Evolutionary conservation across 305 asterid species (phyloP), one percentile per base, ranked within the genome.

Genomic region (Euphrasia arctica): DNA sequence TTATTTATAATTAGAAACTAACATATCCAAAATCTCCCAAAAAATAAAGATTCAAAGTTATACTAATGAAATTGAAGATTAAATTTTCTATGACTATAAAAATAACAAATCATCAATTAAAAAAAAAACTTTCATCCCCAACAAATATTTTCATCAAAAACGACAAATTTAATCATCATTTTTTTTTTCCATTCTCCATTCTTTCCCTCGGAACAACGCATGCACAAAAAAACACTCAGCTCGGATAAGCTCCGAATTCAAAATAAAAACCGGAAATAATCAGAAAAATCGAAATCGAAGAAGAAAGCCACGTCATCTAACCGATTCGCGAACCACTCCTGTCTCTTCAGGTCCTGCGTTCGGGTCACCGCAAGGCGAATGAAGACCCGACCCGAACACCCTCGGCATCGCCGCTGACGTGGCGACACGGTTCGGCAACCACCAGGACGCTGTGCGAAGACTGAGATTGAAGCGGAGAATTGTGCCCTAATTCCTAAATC

Each of bases 401-500:
- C 39, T 62, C 14, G 4, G 9, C 25, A 66, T 59, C 4, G 52
- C 72, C 1, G 72, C 68, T 0, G 52, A 71, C 15, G 8, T 8
- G 9, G 70, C 75, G 5, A 65, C 61, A 11, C 18, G 66, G 14
- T 72, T 60, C n/a, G 67, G 72, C 54, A 43, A 61, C 36, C 60
- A 72, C 28, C 28, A 6, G n/a, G 15, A 51, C 31, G 63, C 14
- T 18, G 25, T 15, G 41, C 15, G 58, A 31, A 31, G 34, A 2
- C 34, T 2, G 58, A 7, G 12, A 27, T 18, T 12, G 9, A 45
- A 4, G 49, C 50, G 63, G 22, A 9, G 22, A 36, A n/a, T 13
- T 34, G 7, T 34, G 8, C 8, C 8, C 8, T 34, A 34, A 34
- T 3, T 34, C 41, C 41, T 2, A 31, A 31, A 31, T 31, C 34